Evolutionary conservation across 208 protist species (phyloP).

Genomic region (Leishmania mexicana): DNA sequence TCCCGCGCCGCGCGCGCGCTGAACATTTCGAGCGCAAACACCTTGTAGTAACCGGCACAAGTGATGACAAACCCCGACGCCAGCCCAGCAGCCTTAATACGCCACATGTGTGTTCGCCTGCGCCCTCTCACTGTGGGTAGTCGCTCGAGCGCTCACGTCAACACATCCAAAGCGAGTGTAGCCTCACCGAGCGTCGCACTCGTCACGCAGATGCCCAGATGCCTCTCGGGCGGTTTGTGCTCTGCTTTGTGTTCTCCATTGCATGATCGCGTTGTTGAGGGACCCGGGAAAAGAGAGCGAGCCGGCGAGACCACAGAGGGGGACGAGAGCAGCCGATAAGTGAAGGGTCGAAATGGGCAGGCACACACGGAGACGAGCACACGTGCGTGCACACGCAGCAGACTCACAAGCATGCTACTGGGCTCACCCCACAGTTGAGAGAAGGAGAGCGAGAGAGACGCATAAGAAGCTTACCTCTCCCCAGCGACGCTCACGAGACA

Average conservation of each 20-base stretch:
- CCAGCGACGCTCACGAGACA: neutral
- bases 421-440: neutral
- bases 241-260: neutral
- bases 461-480: neutral
- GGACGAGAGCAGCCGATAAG: neutral
- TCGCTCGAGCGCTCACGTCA: neutral
- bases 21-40: slow-evolving; percentile 51
- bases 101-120: slow-evolving; percentile 31
- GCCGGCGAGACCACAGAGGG: neutral
- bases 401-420: neutral
- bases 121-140: neutral
- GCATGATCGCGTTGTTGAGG: neutral
- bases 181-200: neutral
- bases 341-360: neutral
- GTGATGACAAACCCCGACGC: slow-evolving; percentile 46
- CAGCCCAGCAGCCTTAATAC: slow-evolving; percentile 53
- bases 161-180: neutral
- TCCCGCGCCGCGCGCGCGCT: slow-evolving; percentile 45
- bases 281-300: neutral
- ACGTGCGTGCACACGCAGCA: neutral
- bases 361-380: neutral
- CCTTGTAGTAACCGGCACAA: slow-evolving; percentile 48
- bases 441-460: neutral
- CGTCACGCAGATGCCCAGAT: neutral
- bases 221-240: neutral